phyloP scores from a whole-genome alignment of 768 basidiomycete genomes.

The Xerocomus potaroensis region DNA sequence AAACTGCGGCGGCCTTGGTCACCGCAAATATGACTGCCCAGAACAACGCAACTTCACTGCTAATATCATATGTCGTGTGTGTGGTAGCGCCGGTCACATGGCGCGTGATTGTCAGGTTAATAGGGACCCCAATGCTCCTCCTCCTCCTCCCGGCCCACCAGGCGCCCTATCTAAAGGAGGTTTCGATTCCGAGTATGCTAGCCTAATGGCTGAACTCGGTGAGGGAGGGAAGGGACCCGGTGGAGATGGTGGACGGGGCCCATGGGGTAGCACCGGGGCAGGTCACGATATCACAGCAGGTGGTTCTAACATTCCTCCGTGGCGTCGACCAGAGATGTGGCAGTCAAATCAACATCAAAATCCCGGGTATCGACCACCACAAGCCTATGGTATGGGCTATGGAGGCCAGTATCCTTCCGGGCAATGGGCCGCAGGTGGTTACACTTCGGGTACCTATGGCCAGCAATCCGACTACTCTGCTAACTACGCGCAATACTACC shows the following conservation, averaged over 20 bases:
- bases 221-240: slow-evolving; percentile 62
- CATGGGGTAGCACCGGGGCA: slow-evolving; percentile 67
- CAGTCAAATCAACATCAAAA: slow-evolving; percentile 55
- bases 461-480: slow-evolving; percentile 62
- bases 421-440: slow-evolving; percentile 36
- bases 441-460: slow-evolving; percentile 31
- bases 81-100: slow-evolving; percentile 98
- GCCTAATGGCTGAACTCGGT: slow-evolving; percentile 95
- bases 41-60: slow-evolving; percentile 98
- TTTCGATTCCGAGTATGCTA: slow-evolving; percentile 98
- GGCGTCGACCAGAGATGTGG: slow-evolving; percentile 90
- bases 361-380: slow-evolving; percentile 65
- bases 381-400: slow-evolving; percentile 49
- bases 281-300: slow-evolving; percentile 50
- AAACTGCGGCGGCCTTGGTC: slow-evolving; percentile 90
- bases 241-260: slow-evolving; percentile 49
- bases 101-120: slow-evolving; percentile 95
- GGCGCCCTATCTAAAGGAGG: slow-evolving; percentile 55
- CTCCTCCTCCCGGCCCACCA: slow-evolving; percentile 38
- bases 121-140: slow-evolving; percentile 76
- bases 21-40: slow-evolving; percentile 98
- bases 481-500: slow-evolving; percentile 85
- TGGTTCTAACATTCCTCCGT: slow-evolving; percentile 81
- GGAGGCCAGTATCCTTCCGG: slow-evolving; percentile 40
- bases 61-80: slow-evolving; percentile 98